Conservation (phyloP, 23 red algal species). For the Porphyridium purpureum region DNA sequence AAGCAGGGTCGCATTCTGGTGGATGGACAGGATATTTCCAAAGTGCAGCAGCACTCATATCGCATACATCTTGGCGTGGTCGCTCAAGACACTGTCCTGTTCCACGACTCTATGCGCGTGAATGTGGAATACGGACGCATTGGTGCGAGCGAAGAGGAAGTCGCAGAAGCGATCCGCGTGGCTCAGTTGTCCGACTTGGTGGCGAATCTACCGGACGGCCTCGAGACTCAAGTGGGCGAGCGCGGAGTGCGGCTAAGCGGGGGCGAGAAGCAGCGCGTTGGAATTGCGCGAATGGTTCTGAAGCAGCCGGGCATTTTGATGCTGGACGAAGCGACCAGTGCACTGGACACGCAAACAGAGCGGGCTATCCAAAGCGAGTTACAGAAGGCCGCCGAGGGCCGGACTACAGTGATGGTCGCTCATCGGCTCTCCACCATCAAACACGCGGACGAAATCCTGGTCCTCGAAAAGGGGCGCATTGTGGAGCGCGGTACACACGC, state of each 20-base stretch:
- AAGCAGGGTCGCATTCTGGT: conserved; percentile 58
- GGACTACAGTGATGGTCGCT: conserved; percentile 69
- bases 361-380: conserved; percentile 61
- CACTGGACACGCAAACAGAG: conserved; percentile 69
- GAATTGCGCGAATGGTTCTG: conserved; percentile 68
- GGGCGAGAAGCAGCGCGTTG: conserved; percentile 65
- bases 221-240: conserved; percentile 45
- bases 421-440: conserved; percentile 72
- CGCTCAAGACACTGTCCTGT: conserved; percentile 83
- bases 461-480: conserved; percentile 34
- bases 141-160: conserved; percentile 21
- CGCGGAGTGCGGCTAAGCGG: conserved; percentile 55
- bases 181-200: conserved; percentile 61
- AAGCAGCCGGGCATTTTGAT: conserved; percentile 59
- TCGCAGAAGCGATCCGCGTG: conserved; percentile 24
- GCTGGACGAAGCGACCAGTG: conserved; percentile 58
- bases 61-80: no score
- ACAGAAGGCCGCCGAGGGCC: conserved; percentile 18
- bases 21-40: conserved; percentile 81
- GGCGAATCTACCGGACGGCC: conserved; percentile 18
- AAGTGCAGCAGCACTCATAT: conserved; percentile 44
- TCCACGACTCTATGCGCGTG: conserved; percentile 58
- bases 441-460: conserved; percentile 74
- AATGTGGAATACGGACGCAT: conserved; percentile 62
- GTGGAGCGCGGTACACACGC: conserved; percentile 36